Evolutionary conservation across 805 yeast genomes (phyloP), one percentile per base, ranked within the genome.

Genomic region (Cyberlindnera petersonii): DNA sequence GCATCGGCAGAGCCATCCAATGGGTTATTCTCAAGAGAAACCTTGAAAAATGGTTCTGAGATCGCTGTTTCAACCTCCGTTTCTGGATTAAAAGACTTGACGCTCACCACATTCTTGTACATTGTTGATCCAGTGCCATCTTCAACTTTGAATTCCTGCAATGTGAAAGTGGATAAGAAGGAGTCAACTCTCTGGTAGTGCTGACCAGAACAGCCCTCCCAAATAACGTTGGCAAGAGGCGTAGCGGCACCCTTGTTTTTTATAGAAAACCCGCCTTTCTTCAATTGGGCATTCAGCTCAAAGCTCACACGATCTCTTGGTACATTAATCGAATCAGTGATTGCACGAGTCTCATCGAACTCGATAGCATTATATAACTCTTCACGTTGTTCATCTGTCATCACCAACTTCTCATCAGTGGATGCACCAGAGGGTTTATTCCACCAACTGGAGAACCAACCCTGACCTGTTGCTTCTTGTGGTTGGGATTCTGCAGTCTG

Each of bases 321-420:
- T 2, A 84, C 53, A 42, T 83, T 81, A 6, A 79, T 63, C 2
- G 81, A 65, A 21, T 77, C 77, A 1, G 69, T 53, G 1, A 74
- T 39, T 1, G 66, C 66, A 34, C 73, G 68, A 16, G 69, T 61
- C 45, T 89, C 96, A 50, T 89, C 86, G 50, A 81, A 89, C 46
- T 89, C 99, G 47, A 93, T 89, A 0, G 97, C 95, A 44, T 86
- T 95, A 55, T 87, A 89, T 16, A 93, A 68, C 43, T 94, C 98
- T 55, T 86, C 73, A 46, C 86, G 72, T 55, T 93, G 96, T 49
- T 88, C 95, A 11, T 86, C 95, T 0, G 93, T 77, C 58, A 93
- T 74, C 6, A 68, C 66, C 20, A 79, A 57, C 3, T 69, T 64
- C 8, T 65, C 58, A 4, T 68, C 66, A 6, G 63, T 62, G 2